These are phyloP conservation scores for Psidium guajava DNA, from an alignment of 345 rosid genomes.

Conservation along the genomic window DNA sequence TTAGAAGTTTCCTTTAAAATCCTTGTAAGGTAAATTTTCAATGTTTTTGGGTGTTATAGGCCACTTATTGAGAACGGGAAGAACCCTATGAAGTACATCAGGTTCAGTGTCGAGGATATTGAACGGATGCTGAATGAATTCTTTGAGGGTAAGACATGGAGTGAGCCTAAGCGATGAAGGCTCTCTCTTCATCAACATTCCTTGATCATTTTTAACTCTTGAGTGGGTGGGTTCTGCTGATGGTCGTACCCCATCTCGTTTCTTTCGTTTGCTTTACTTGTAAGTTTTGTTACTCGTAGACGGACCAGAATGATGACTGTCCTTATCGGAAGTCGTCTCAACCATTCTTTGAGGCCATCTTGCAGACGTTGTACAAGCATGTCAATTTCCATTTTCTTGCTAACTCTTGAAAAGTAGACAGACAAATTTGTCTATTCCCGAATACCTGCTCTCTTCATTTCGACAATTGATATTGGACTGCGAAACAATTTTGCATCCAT, in stretches of 20 bases:
- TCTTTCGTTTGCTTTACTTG: neutral
- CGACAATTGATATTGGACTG: neutral
- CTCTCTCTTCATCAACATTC: neutral
- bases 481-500: neutral
- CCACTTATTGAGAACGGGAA: slow-evolving; percentile 83
- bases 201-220: neutral
- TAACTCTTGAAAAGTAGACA: neutral
- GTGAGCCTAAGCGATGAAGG: slow-evolving; percentile 60
- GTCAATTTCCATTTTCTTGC: neutral
- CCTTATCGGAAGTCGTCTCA: neutral
- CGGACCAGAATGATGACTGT: neutral
- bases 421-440: neutral
- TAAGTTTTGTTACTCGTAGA: neutral
- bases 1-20: neutral
- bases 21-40: neutral
- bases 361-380: neutral
- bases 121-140: slow-evolving; percentile 88
- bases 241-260: neutral
- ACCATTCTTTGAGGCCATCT: neutral
- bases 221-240: neutral
- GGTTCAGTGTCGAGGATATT: slow-evolving; percentile 63
- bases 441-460: neutral
- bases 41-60: slow-evolving; percentile 21
- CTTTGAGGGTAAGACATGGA: slow-evolving; percentile 87
- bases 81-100: slow-evolving; percentile 75